phyloP scores from a whole-genome alignment of 129 eudicot genomes.

The Escallonia herrerae region DNA sequence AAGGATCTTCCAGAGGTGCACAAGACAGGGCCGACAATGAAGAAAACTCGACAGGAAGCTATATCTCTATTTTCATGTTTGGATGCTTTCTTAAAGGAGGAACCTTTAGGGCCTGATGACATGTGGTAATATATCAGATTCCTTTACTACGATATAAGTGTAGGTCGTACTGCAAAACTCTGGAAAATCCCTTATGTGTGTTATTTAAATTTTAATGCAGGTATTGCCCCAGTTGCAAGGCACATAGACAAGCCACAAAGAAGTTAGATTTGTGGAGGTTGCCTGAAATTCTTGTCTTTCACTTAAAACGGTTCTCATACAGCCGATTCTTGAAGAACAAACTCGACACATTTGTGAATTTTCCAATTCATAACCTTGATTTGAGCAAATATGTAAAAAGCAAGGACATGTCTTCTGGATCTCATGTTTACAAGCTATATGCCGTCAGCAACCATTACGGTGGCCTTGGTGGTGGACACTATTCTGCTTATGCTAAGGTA shows the following conservation, averaged over 20 bases:
- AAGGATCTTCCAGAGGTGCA: constrained; percentile 84
- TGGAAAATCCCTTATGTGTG: neutral
- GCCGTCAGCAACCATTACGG: constrained; percentile 99
- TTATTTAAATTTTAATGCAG: constrained; percentile 32
- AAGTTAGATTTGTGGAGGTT: constrained; percentile 92
- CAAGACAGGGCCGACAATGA: constrained; percentile 55
- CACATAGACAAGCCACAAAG: constrained; percentile 87
- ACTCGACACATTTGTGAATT: constrained; percentile 85
- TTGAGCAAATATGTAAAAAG: constrained; percentile 75
- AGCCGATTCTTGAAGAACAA: constrained; percentile 91
- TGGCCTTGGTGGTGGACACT: constrained; percentile 99
- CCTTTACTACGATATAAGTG: constrained; percentile 1
- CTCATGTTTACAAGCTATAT: constrained; percentile 67
- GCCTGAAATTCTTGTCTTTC: constrained; percentile 89
- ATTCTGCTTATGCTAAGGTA: constrained; percentile 96
- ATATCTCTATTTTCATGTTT: constrained; percentile 85
- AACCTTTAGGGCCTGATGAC: constrained; percentile 98
- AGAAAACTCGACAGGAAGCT: constrained; percentile 92
- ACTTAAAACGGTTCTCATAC: constrained; percentile 88
- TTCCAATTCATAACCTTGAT: constrained; percentile 74
- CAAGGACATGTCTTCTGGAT: constrained; percentile 42
- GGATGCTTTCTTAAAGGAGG: constrained; percentile 95
- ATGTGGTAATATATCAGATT: constrained; percentile 57
- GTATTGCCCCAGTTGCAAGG: constrained; percentile 98
- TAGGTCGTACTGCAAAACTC: neutral